Evolutionary conservation across 1,284 basidiomycete species (phyloP).

Genomic region (Rhodofomes roseus): DNA sequence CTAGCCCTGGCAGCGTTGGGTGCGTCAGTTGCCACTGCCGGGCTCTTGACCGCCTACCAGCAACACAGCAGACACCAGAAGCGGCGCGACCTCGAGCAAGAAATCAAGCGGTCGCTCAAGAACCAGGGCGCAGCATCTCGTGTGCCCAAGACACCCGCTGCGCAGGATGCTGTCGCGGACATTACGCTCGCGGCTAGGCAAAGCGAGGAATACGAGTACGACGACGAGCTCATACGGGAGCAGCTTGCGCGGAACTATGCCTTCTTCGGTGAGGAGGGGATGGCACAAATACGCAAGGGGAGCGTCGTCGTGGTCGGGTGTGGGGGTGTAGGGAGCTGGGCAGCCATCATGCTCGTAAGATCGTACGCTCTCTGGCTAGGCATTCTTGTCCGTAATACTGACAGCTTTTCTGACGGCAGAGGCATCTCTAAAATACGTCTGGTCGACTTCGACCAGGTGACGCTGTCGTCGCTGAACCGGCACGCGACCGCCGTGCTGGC

Average conservation of each 20-base stretch:
- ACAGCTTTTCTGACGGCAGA: constrained; percentile 32
- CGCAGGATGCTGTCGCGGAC: constrained; percentile 6
- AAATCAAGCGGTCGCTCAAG: constrained; percentile 51
- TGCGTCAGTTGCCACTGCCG: constrained; percentile 59
- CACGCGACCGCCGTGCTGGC: constrained; percentile 90
- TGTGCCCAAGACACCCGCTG: constrained; percentile 3
- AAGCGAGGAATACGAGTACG: constrained; percentile 39
- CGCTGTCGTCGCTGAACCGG: constrained; percentile 87
- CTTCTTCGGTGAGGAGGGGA: constrained; percentile 90
- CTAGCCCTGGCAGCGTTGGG: constrained; percentile 58
- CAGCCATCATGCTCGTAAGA: constrained; percentile 89
- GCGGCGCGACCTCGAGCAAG: constrained; percentile 52
- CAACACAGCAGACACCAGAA: constrained; percentile 43
- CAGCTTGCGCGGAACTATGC: constrained; percentile 93
- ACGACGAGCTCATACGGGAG: constrained; percentile 78
- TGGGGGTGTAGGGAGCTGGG: constrained; percentile 96
- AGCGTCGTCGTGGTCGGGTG: constrained; percentile 91
- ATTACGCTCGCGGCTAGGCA: constrained; percentile 6
- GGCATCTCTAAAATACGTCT: constrained; percentile 73
- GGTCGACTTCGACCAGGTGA: constrained; percentile 92
- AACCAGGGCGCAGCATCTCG: constrained; percentile 20
- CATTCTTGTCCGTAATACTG: not conserved
- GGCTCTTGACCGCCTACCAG: constrained; percentile 53
- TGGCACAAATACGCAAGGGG: constrained; percentile 74
- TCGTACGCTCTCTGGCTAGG: constrained; percentile 51